Evolutionary conservation across 129 eudicot genomes (phyloP).

Genomic region (Gnaphalium uliginosum): DNA sequence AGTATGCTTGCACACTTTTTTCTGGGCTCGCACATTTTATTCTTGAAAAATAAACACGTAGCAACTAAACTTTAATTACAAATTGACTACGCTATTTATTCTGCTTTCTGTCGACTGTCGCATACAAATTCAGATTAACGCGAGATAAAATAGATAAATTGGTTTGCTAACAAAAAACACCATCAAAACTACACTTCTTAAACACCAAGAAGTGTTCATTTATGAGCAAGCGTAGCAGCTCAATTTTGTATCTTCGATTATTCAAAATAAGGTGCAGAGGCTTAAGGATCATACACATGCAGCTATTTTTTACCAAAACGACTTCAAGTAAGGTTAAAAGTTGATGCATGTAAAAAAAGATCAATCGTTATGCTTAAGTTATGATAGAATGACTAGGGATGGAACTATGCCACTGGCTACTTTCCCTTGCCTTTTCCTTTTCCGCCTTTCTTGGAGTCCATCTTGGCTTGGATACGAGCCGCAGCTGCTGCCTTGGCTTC

Average conservation of each 20-base stretch:
- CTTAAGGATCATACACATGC: not conserved
- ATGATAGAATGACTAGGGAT: conserved; percentile 8
- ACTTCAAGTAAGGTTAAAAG: not conserved
- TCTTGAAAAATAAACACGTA: not conserved
- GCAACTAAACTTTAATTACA: not conserved
- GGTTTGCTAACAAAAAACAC: too few species aligned
- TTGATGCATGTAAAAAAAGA: conserved; percentile 1
- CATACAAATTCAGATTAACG: too few species aligned
- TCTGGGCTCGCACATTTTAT: not conserved
- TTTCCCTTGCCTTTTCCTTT: conserved; percentile 90
- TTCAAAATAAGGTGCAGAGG: not conserved
- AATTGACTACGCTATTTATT: too few species aligned
- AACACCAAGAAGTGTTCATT: not conserved
- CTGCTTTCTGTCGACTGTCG: too few species aligned
- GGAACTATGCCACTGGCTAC: conserved; percentile 29
- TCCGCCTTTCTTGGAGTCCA: conserved; percentile 93
- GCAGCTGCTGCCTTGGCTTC: conserved; percentile 99
- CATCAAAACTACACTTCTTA: too few species aligned
- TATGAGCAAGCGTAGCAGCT: not conserved
- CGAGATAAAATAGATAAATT: too few species aligned
- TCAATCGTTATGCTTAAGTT: not conserved
- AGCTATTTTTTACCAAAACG: not conserved
- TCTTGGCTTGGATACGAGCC: conserved; percentile 94
- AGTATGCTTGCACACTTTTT: not conserved
- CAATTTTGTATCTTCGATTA: not conserved